Conservation (phyloP, 1,284 basidiomycete genomes). For the Dichomitus squalens region DNA sequence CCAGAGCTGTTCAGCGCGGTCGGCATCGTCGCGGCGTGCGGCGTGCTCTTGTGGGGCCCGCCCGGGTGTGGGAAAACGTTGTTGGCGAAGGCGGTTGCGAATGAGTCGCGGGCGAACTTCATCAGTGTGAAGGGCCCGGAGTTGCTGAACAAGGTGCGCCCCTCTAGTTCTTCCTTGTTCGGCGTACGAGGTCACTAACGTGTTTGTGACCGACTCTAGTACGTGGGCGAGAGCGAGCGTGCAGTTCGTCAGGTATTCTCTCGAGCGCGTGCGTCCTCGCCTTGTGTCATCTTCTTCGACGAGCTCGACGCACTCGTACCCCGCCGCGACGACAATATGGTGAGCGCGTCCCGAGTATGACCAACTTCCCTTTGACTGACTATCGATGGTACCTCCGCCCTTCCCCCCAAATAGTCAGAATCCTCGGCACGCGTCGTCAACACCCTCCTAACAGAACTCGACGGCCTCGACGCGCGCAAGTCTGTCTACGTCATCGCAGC, state of each 20-base stretch:
- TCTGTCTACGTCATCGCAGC: slow-evolving; percentile 96
- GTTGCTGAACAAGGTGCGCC: slow-evolving; percentile 86
- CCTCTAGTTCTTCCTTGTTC: slow-evolving; percentile 1
- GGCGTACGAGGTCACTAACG: not conserved
- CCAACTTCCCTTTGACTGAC: no score
- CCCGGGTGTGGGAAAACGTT: slow-evolving; percentile 98
- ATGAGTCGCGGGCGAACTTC: slow-evolving; percentile 93
- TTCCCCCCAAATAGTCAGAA: slow-evolving; percentile 71
- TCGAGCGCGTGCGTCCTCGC: slow-evolving; percentile 83
- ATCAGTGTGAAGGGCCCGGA: slow-evolving; percentile 98
- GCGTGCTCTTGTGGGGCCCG: slow-evolving; percentile 97
- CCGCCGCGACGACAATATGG: slow-evolving; percentile 87
- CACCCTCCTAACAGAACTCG: slow-evolving; percentile 94
- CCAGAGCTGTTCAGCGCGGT: slow-evolving; percentile 89
- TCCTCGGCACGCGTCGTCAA: slow-evolving; percentile 97
- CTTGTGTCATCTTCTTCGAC: slow-evolving; percentile 94
- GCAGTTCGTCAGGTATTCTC: slow-evolving; percentile 95
- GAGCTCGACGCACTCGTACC: slow-evolving; percentile 97
- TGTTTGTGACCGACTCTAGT: slow-evolving; percentile 53
- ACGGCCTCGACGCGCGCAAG: slow-evolving; percentile 70
- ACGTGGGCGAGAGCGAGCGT: slow-evolving; percentile 96
- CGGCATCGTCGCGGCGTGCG: slow-evolving; percentile 86
- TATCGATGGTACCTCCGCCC: slow-evolving; percentile 3
- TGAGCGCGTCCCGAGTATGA: slow-evolving; percentile 38
- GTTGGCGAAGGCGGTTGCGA: slow-evolving; percentile 95